Percentiles rank a stretch among this genome's conserved stretches.
These are phyloP conservation scores for Fusarium sp. DNA, from an alignment of 2,329 filamentous ascomycete genomes.

Conservation along the genomic window DNA sequence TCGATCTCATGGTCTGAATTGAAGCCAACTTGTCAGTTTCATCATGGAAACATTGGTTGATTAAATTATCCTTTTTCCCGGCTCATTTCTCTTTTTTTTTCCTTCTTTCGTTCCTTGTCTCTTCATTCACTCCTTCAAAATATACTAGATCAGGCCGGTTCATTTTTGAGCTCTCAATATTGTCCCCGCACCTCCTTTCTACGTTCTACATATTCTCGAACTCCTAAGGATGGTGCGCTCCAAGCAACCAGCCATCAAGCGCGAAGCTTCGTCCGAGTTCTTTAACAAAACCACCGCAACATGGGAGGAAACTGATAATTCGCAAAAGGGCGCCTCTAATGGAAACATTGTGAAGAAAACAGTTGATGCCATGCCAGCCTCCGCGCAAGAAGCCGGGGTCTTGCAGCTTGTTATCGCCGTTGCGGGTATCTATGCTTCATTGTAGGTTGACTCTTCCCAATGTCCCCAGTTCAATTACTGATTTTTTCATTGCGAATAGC, in stretches of 20 bases:
- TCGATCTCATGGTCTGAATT: conserved; percentile 34
- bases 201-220: not conserved
- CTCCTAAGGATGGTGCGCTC: conserved; percentile 70
- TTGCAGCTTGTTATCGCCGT: conserved; percentile 86
- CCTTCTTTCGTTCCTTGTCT: conserved; percentile 24
- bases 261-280: conserved; percentile 74
- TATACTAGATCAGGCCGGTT: not conserved
- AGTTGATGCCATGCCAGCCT: conserved; percentile 44
- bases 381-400: conserved; percentile 67
- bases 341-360: conserved; percentile 44
- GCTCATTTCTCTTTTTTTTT: conserved; percentile 20
- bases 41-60: conserved; percentile 41
- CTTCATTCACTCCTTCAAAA: conserved; percentile 20
- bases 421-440: conserved; percentile 95
- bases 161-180: not conserved
- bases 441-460: conserved; percentile 67
- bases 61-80: conserved; percentile 24
- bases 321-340: conserved; percentile 40
- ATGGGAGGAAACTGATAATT: conserved; percentile 50
- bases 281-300: conserved; percentile 60
- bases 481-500: conserved; percentile 56
- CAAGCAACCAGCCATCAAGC: conserved; percentile 75
- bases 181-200: not conserved
- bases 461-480: not conserved
- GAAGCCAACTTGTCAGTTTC: conserved; percentile 47